Evolutionary conservation across 306 rosid species (phyloP).

Genomic region (Acacia acuminata): DNA sequence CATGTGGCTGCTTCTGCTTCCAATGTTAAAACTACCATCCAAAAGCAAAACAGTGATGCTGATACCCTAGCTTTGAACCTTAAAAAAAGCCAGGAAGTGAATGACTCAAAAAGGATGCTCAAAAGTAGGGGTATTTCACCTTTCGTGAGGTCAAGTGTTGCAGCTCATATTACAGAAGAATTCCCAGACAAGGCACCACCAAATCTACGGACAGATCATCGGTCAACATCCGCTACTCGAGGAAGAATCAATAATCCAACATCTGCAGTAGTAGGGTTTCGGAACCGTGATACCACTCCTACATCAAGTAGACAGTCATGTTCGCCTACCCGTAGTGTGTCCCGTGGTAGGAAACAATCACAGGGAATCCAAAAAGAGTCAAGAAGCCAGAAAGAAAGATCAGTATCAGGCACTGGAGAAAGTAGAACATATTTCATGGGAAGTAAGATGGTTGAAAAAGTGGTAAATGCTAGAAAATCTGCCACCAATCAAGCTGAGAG

Average conservation of each 20-base stretch:
- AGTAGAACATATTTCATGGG: constrained; percentile 53
- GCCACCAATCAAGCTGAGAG: constrained; percentile 35
- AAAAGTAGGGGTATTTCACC: constrained; percentile 57
- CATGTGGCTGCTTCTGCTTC: not conserved
- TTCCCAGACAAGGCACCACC: constrained; percentile 55
- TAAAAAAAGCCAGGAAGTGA: constrained; percentile 38
- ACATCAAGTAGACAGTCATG: constrained; percentile 50
- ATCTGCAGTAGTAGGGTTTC: constrained; percentile 22
- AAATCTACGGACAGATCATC: constrained; percentile 57
- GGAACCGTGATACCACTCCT: constrained; percentile 29
- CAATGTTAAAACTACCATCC: constrained; percentile 26
- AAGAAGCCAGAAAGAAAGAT: constrained; percentile 34
- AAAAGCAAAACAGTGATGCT: constrained; percentile 32
- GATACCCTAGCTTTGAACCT: constrained; percentile 38
- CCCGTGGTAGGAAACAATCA: constrained; percentile 48
- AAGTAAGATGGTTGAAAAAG: constrained; percentile 81
- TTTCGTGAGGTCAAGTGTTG: constrained; percentile 45
- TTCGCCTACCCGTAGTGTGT: constrained; percentile 68
- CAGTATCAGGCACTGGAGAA: constrained; percentile 23
- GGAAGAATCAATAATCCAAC: constrained; percentile 43
- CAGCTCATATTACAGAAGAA: constrained; percentile 35
- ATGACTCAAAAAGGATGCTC: constrained; percentile 35
- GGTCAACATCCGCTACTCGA: constrained; percentile 52
- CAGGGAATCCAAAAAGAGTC: constrained; percentile 33
- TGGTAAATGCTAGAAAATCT: constrained; percentile 73